Evolutionary conservation across 1,284 basidiomycete genomes (phyloP).

Genomic region (Mrakiaceae sp.): DNA sequence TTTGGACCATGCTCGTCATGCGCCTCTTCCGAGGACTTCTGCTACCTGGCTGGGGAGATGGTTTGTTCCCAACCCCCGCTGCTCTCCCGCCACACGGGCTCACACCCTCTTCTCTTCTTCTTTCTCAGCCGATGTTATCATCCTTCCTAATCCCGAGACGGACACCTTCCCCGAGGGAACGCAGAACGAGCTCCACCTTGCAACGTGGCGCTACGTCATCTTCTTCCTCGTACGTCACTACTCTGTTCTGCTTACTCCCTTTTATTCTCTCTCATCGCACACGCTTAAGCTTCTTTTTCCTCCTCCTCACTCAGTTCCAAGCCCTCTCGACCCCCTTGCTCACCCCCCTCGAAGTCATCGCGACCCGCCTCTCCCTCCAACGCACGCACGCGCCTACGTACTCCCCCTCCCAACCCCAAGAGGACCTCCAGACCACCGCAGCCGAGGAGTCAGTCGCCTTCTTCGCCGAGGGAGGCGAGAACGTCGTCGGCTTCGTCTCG

Average conservation of each 20-base stretch:
- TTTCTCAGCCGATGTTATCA: neutral
- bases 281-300: neutral
- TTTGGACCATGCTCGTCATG: slow-evolving; percentile 7
- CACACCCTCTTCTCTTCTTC: neutral
- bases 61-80: neutral
- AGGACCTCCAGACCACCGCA: neutral
- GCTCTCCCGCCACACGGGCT: neutral
- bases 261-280: neutral
- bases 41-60: neutral
- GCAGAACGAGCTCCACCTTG: neutral
- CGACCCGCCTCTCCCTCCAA: slow-evolving; percentile 68
- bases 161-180: neutral
- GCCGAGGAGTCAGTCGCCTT: neutral
- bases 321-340: slow-evolving; percentile 52
- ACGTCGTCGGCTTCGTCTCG: neutral
- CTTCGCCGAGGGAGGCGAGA: neutral
- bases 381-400: slow-evolving; percentile 49
- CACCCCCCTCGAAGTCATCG: slow-evolving; percentile 70
- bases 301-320: slow-evolving; percentile 27
- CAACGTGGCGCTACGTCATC: neutral
- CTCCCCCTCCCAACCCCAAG: neutral
- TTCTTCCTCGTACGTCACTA: neutral
- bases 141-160: neutral
- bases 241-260: neutral
- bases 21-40: neutral